Conservation (phyloP, 768 basidiomycete genomes). For the Gloeophyllum trabeum region DNA sequence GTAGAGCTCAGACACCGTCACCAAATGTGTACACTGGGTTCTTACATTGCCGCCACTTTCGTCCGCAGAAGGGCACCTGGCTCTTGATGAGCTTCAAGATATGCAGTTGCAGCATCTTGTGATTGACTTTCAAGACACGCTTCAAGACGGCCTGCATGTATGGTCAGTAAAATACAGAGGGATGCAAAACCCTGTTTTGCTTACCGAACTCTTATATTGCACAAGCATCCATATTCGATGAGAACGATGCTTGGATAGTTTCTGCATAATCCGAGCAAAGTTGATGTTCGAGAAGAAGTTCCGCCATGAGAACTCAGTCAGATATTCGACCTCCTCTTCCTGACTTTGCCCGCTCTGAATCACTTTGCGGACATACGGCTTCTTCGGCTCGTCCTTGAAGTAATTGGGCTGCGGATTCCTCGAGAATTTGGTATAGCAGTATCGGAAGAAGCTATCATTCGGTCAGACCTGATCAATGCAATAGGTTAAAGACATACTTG, state of each 20-base stretch:
- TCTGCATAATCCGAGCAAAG: conserved; percentile 96
- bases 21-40: conserved; percentile 1
- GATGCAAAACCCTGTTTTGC: no score
- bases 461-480: conserved; percentile 2
- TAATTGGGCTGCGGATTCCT: conserved; percentile 43
- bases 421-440: conserved; percentile 74
- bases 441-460: conserved; percentile 81
- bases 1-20: conserved; percentile 1
- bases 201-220: conserved; percentile 94
- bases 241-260: conserved; percentile 87
- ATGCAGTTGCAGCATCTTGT: conserved; percentile 89
- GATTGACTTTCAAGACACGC: conserved; percentile 85
- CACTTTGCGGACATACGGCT: conserved; percentile 1
- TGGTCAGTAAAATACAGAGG: no score
- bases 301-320: conserved; percentile 93
- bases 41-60: conserved; percentile 96
- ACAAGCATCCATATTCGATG: conserved; percentile 94
- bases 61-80: conserved; percentile 95
- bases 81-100: conserved; percentile 97
- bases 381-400: not conserved
- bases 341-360: conserved; percentile 66
- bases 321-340: conserved; percentile 84
- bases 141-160: conserved; percentile 78
- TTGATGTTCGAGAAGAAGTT: conserved; percentile 98
- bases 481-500: conserved; percentile 38